Conservation (phyloP, 108 stramenopile genomes). For the Cylindrotheca fusiformis region DNA sequence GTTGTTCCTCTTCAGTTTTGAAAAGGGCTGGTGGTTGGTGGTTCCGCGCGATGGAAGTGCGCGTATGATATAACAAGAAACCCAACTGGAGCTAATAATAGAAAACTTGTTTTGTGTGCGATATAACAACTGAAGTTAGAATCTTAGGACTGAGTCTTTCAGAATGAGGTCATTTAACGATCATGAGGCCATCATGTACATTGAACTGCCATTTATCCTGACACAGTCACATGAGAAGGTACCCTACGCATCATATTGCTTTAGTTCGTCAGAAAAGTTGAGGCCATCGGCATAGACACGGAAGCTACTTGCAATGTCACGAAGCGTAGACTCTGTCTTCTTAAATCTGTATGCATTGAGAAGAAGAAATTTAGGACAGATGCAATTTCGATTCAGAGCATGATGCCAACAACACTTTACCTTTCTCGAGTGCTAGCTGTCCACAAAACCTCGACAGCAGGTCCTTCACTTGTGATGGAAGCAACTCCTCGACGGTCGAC, state of each 20-base stretch:
- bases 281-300: conserved; percentile 82
- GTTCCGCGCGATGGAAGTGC: too few relatives aligned
- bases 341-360: conserved; percentile 38
- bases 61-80: too few relatives aligned
- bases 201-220: too few relatives aligned
- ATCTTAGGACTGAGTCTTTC: too few relatives aligned
- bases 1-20: too few relatives aligned
- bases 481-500: conserved; percentile 91
- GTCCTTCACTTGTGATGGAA: conserved; percentile 76
- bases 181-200: too few relatives aligned
- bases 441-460: conserved; percentile 84
- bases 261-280: conserved; percentile 45
- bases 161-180: too few relatives aligned
- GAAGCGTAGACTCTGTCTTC: conserved; percentile 69
- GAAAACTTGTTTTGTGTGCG: too few relatives aligned
- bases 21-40: too few relatives aligned
- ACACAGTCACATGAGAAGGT: too few relatives aligned
- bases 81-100: too few relatives aligned
- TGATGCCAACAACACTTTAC: neutral
- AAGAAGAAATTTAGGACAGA: neutral
- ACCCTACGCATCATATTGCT: conserved; percentile 15
- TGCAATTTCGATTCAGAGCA: neutral
- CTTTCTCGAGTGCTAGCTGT: conserved; percentile 54
- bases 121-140: too few relatives aligned
- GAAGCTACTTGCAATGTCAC: conserved; percentile 69